Base-by-base conservation (phyloP, 2,329 filamentous ascomycete species). In the Drechslerella coelobrocha region DNA sequence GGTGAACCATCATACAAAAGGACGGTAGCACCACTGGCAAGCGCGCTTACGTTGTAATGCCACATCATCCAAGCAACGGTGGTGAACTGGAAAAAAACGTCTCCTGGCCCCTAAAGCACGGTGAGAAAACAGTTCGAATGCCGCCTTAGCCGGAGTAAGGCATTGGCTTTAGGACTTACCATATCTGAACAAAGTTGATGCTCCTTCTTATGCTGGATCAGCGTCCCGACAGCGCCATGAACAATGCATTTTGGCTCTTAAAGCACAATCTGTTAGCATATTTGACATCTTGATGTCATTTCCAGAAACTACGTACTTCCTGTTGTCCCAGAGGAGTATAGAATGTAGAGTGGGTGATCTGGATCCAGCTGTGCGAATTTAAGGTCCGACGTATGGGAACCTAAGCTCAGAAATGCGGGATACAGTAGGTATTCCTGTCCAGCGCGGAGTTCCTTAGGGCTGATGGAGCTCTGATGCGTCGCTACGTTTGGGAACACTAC, bases 181-280 rank as follows among this genome's bases (percentile, higher is more conserved):
- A 99, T 86, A 21, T 92, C 91, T 78, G 89, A 90, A 78, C 97
- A 93, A 2, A 97, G 83, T 50, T 89, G 84, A 77, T 96, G 92
- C 78, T 97, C 94, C 78, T 99, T 99, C 80, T 97, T 97, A 81
- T 97, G 94, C 78, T 97, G 93, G 54, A 97, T 84, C 5, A 99
- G 82, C 0, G 93, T 97, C 5, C 94, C 94, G 10, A 94, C 84
- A 0, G 91, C 88, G 0, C 91, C 93, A 78, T 99, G 94, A 1
- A 97, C 89, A 74, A 99, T 97, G 74, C 92, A 93, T 79, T 97
- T 97, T 5, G 94, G 93, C 17, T 85, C 74, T 75, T 14, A 12
- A 87, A 81, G 12, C 85, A 85, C 12, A 80, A 1, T 73, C 31
- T 65, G 66, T 61, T 23, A 53, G 19, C 19, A 34, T 2, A 17